Conservation (phyloP, 352 stramenopile genomes). For the Phytophthora sojae region DNA sequence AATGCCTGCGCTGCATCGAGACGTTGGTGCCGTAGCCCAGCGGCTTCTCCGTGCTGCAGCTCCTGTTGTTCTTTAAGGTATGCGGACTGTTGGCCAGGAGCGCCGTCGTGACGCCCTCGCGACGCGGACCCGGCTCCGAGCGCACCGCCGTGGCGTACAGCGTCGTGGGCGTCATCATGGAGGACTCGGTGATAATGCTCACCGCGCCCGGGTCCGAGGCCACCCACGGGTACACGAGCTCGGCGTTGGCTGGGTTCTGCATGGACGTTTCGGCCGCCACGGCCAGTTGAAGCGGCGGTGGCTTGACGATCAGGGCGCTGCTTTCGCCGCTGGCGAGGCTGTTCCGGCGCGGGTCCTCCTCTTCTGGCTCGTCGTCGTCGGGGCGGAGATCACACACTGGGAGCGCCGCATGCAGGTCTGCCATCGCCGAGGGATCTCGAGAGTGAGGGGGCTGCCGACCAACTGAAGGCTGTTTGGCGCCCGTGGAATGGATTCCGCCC, state of each 20-base stretch:
- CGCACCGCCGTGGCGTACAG: conserved; percentile 25
- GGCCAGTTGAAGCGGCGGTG: conserved; percentile 30
- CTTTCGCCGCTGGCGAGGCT: conserved; percentile 11
- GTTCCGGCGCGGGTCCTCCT: conserved; percentile 35
- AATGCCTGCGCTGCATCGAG: conserved; percentile 48
- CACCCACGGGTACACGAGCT: conserved; percentile 43
- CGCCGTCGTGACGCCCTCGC: conserved; percentile 34
- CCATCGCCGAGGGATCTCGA: conserved; percentile 24
- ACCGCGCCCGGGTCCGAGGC: conserved; percentile 13
- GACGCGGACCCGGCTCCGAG: conserved; percentile 28
- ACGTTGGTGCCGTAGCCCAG: conserved; percentile 42
- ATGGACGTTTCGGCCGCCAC: conserved; percentile 4
- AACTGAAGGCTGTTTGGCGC: conserved; percentile 10
- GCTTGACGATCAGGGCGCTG: conserved; percentile 39
- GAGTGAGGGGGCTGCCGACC: conserved; percentile 4
- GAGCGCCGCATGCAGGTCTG: conserved; percentile 21
- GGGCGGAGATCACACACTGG: conserved; percentile 22
- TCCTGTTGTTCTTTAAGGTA: conserved; percentile 10
- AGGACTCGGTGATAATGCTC: conserved; percentile 27
- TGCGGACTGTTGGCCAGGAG: conserved; percentile 22
- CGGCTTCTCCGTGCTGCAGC: conserved; percentile 16
- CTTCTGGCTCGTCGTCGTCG: conserved; percentile 41
- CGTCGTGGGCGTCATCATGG: conserved; percentile 28
- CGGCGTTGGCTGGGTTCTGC: conserved; percentile 23
- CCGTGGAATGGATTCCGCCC: conserved; percentile 21